Percentiles rank a stretch among this genome's conserved stretches.
phyloP scores from a whole-genome alignment of 805 yeast species.

The Zygosaccharomyces bisporus region DNA sequence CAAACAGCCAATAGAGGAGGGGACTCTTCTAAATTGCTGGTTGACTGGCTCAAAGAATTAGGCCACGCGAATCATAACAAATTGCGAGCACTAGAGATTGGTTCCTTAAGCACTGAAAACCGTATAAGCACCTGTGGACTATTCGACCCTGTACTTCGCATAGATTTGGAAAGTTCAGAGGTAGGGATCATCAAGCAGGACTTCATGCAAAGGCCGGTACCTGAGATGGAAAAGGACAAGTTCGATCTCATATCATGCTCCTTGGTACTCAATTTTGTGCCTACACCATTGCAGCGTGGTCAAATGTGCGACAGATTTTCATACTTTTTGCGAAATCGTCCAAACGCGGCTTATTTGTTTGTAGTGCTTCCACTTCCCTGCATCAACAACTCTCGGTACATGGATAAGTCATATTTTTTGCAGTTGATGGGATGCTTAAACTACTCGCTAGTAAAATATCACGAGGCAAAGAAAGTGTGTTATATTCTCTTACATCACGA shows the following conservation, averaged over 20 bases:
- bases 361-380: slow-evolving; percentile 90
- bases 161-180: slow-evolving; percentile 74
- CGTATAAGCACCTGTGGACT: slow-evolving; percentile 56
- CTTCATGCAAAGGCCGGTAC: slow-evolving; percentile 73
- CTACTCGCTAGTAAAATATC: slow-evolving; percentile 43
- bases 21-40: slow-evolving; percentile 77
- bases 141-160: slow-evolving; percentile 52
- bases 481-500: slow-evolving; percentile 55
- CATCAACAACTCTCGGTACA: slow-evolving; percentile 74
- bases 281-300: slow-evolving; percentile 67
- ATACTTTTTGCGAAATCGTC: slow-evolving; percentile 45
- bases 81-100: slow-evolving; percentile 68
- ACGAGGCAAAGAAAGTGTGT: slow-evolving; percentile 66
- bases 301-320: slow-evolving; percentile 65
- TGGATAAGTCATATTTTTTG: slow-evolving; percentile 43
- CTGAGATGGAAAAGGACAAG: slow-evolving; percentile 41
- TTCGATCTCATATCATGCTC: slow-evolving; percentile 78
- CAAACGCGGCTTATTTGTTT: slow-evolving; percentile 43
- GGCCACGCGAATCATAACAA: slow-evolving; percentile 10
- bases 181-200: slow-evolving; percentile 67
- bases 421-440: slow-evolving; percentile 60
- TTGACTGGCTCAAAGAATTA: slow-evolving; percentile 61
- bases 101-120: slow-evolving; percentile 69
- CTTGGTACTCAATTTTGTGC: slow-evolving; percentile 83
- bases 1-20: slow-evolving; percentile 80